These are phyloP conservation scores for Pleurotus citrinopileatus DNA, from an alignment of 768 basidiomycete genomes.

Conservation along the genomic window DNA sequence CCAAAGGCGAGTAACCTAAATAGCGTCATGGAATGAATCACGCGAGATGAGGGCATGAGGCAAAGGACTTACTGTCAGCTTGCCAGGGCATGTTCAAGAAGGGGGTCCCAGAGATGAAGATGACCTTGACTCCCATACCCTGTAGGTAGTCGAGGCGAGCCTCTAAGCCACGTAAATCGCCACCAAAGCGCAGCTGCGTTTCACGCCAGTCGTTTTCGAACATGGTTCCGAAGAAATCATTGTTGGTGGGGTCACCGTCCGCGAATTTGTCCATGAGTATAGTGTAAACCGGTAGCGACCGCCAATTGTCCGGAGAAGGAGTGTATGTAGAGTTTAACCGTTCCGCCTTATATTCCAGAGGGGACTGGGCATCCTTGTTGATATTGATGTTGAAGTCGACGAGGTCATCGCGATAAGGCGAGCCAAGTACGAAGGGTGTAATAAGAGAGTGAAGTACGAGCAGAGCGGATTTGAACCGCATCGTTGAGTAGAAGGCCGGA, in stretches of 20 bases:
- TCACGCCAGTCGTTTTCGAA: constrained; percentile 87
- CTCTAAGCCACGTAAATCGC: constrained; percentile 79
- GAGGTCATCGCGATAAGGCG: constrained; percentile 68
- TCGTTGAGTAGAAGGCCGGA: constrained; percentile 18
- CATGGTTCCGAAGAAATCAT: constrained; percentile 80
- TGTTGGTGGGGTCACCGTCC: constrained; percentile 89
- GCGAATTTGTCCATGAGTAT: constrained; percentile 91
- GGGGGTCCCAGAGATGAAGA: constrained; percentile 91
- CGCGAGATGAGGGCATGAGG: constrained; percentile 3
- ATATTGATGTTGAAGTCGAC: constrained; percentile 75
- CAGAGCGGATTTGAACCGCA: constrained; percentile 44
- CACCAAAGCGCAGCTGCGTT: constrained; percentile 86
- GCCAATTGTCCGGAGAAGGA: constrained; percentile 84
- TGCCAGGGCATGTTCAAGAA: constrained; percentile 98
- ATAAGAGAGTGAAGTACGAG: constrained; percentile 35
- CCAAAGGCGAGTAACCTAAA: constrained; percentile 88
- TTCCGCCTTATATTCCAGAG: constrained; percentile 61
- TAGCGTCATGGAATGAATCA: constrained; percentile 11
- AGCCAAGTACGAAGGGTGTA: constrained; percentile 42
- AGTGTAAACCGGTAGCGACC: constrained; percentile 75
- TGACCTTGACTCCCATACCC: constrained; percentile 80
- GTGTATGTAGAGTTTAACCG: constrained; percentile 69
- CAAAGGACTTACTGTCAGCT: constrained; percentile 74
- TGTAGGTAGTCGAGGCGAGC: constrained; percentile 81
- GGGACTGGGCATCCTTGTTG: constrained; percentile 67